Percentiles rank a stretch among this genome's conserved stretches.
phyloP scores from a whole-genome alignment of 2,329 filamentous ascomycete genomes.

The Hyphodiscus sp. region DNA sequence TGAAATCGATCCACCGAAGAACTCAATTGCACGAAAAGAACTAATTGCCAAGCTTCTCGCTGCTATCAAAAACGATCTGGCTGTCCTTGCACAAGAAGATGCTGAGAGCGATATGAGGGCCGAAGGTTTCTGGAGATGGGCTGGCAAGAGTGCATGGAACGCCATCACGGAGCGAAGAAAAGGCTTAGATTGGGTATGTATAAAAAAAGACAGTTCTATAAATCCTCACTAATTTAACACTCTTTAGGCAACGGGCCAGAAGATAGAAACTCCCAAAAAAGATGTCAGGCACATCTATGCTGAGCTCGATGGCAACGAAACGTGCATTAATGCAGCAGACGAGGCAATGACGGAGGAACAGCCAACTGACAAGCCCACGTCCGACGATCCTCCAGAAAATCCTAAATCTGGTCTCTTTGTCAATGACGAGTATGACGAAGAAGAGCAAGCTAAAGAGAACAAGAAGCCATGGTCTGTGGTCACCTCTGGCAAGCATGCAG shows the following conservation, averaged over 20 bases:
- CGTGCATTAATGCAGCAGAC: no score
- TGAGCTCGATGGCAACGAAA: neutral
- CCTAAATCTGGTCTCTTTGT: neutral
- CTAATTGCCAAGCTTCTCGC: constrained; percentile 22
- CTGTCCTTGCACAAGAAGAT: constrained; percentile 22
- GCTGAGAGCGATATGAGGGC: constrained; percentile 21
- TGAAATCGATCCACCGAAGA: constrained; percentile 16
- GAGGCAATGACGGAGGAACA: neutral
- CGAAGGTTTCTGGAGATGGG: constrained; percentile 29
- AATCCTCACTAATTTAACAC: neutral
- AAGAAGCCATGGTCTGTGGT: neutral
- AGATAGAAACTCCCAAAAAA: constrained; percentile 8
- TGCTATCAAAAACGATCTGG: constrained; percentile 25
- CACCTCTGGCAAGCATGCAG: neutral
- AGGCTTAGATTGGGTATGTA: constrained; percentile 19
- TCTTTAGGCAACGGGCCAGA: constrained; percentile 24
- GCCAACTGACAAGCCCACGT: neutral
- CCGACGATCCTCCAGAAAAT: neutral
- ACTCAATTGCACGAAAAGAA: constrained; percentile 22
- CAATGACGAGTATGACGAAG: neutral
- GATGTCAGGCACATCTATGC: neutral
- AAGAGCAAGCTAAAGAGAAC: neutral
- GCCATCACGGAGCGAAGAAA: constrained; percentile 18
- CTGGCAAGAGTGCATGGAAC: constrained; percentile 21
- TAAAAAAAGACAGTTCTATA: neutral